Evolutionary conservation across 305 asterid genomes (phyloP).

Genomic region (Fraxinus floribunda): DNA sequence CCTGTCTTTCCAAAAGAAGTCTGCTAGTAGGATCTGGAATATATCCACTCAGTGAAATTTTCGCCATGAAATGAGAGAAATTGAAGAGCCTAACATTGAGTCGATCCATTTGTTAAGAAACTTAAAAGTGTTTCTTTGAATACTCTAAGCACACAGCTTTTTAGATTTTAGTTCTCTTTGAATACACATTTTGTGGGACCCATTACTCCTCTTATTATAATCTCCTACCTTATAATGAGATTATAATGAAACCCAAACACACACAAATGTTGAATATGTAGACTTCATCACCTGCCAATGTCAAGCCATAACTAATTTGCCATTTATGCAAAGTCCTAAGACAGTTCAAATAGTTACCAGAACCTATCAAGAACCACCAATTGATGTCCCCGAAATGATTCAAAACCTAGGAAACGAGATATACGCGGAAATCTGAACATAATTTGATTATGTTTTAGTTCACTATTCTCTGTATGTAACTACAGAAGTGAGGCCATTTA

Average conservation of each 20-base stretch:
- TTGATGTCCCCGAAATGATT: background rate
- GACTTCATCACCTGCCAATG: background rate
- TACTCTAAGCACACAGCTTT: background rate
- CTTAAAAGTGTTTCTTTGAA: background rate
- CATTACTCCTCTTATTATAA: background rate
- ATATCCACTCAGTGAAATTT: background rate
- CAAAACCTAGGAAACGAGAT: background rate
- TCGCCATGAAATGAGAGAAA: background rate
- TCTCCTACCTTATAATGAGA: background rate
- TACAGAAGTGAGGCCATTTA: conserved; percentile 1
- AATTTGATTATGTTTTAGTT: background rate
- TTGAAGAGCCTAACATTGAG: background rate
- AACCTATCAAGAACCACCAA: background rate
- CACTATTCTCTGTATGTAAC: background rate
- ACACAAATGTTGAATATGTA: background rate
- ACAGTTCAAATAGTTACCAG: background rate
- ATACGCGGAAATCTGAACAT: background rate
- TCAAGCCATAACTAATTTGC: background rate
- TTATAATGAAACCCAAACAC: background rate
- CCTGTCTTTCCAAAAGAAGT: background rate
- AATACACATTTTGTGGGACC: background rate
- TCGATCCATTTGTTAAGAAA: background rate
- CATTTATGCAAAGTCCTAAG: background rate
- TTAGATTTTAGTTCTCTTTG: background rate
- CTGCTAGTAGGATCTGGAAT: background rate